These are phyloP conservation scores for Selenicereus undatus DNA, from an alignment of 148 eudicot genomes.

Conservation along the genomic window DNA sequence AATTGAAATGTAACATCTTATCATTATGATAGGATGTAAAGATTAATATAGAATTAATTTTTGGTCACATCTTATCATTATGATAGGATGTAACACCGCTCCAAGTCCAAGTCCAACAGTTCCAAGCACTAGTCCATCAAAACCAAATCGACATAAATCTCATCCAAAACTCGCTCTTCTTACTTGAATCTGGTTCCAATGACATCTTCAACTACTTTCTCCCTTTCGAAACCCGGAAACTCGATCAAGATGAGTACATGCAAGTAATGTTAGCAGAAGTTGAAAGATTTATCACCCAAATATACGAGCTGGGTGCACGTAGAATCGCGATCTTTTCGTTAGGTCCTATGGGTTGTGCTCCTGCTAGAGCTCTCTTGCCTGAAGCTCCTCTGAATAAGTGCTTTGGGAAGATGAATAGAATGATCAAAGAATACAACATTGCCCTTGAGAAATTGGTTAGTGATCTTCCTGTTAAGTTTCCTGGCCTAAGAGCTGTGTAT, in stretches of 20 bases:
- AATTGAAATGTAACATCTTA: too few species aligned
- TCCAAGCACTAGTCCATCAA: slow-evolving; percentile 11
- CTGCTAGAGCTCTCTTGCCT: slow-evolving; percentile 47
- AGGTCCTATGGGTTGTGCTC: slow-evolving; percentile 58
- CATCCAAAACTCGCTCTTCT: slow-evolving; percentile 33
- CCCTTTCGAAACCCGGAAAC: slow-evolving; percentile 22
- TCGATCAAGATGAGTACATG: slow-evolving; percentile 28
- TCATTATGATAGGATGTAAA: too few species aligned
- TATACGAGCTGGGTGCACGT: slow-evolving; percentile 46
- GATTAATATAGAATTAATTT: too few species aligned
- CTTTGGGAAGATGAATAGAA: slow-evolving; percentile 47
- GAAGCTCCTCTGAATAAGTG: slow-evolving; percentile 43
- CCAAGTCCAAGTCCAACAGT: slow-evolving; percentile 14
- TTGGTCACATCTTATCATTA: too few species aligned
- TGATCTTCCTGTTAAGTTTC: slow-evolving; percentile 27
- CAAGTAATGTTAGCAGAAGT: slow-evolving; percentile 14
- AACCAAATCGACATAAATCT: slow-evolving; percentile 31
- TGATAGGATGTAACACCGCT: slow-evolving; percentile 25
- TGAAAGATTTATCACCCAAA: slow-evolving; percentile 24
- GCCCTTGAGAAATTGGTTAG: slow-evolving; percentile 39
- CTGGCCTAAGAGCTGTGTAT: slow-evolving; percentile 42
- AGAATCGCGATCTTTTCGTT: slow-evolving; percentile 41
- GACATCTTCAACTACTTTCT: slow-evolving; percentile 54
- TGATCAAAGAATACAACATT: slow-evolving; percentile 41
- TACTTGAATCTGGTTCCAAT: slow-evolving; percentile 54